A percentile compares a stretch with the other conserved stretches of the same genome.
Evolutionary conservation across 257 asterid species (phyloP).

Genomic region (Ilex aquifolium): DNA sequence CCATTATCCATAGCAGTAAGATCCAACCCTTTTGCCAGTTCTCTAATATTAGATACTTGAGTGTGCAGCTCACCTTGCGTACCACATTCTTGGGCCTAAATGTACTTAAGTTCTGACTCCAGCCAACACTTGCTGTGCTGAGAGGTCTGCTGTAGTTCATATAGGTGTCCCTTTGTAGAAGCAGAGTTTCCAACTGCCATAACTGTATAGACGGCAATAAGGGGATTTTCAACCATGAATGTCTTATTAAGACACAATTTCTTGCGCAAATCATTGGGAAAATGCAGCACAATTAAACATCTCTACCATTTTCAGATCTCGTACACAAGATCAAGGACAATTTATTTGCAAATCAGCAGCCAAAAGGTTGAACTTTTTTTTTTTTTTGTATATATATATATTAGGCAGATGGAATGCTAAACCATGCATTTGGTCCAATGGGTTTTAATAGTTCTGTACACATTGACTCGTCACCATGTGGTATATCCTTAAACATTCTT

Average conservation of each 20-base stretch:
- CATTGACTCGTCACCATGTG: no score
- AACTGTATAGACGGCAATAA: constrained; percentile 36
- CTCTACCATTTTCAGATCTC: no score
- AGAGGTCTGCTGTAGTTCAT: constrained; percentile 86
- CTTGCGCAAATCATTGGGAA: no score
- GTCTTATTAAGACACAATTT: background rate
- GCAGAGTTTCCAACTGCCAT: constrained; percentile 91
- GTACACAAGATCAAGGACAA: no score
- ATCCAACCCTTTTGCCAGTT: constrained; percentile 85
- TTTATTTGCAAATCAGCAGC: no score
- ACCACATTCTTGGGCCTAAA: constrained; percentile 21
- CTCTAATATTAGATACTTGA: constrained; percentile 38
- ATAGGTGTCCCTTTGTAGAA: constrained; percentile 69
- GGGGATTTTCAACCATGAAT: background rate
- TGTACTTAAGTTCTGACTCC: constrained; percentile 53
- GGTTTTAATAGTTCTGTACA: no score
- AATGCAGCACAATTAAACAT: no score
- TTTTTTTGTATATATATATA: background rate
- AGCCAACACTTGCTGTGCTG: constrained; percentile 59
- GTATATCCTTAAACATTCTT: no score
- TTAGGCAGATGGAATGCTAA: no score
- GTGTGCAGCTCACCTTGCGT: constrained; percentile 15
- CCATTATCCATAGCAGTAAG: constrained; percentile 45
- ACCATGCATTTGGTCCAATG: no score
- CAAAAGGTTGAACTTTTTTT: no score